Percentiles rank a stretch among this genome's conserved stretches.
phyloP scores from a whole-genome alignment of 768 basidiomycete genomes.

The Tremella fuciformis region DNA sequence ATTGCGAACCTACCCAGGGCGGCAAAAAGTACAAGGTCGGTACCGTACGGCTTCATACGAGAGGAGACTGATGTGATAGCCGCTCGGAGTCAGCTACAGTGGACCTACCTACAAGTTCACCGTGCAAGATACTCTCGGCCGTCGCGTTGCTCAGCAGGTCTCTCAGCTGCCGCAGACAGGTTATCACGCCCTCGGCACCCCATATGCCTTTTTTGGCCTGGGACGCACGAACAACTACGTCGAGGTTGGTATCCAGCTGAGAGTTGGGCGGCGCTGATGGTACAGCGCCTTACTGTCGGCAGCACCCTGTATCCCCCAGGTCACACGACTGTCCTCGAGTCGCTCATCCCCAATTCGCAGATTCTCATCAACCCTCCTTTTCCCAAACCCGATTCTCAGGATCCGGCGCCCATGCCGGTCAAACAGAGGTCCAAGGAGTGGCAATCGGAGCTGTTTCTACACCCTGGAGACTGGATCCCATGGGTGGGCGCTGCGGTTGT shows the following conservation, averaged over 20 bases:
- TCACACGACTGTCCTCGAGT: conserved; percentile 90
- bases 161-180: conserved; percentile 89
- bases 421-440: conserved; percentile 57
- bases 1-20: conserved; percentile 65
- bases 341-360: conserved; percentile 94
- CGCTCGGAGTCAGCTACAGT: conserved; percentile 88
- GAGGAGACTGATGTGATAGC: conserved; percentile 56
- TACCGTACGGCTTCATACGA: background rate
- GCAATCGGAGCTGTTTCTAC: conserved; percentile 82
- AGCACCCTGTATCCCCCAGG: conserved; percentile 69
- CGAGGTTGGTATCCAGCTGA: conserved; percentile 55
- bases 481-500: conserved; percentile 91
- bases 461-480: conserved; percentile 96
- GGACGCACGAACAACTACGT: conserved; percentile 99
- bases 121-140: conserved; percentile 83
- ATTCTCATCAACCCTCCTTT: conserved; percentile 79
- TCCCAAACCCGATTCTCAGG: conserved; percentile 7
- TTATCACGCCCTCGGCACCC: conserved; percentile 83
- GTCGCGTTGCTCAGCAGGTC: conserved; percentile 86
- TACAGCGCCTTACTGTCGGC: conserved; percentile 83
- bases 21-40: conserved; percentile 70
- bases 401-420: conserved; percentile 9
- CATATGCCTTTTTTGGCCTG: conserved; percentile 93
- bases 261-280: background rate
- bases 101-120: conserved; percentile 97